These are phyloP conservation scores for Dalechampia spathulata DNA, from an alignment of 441 rosid genomes.

Conservation along the genomic window DNA sequence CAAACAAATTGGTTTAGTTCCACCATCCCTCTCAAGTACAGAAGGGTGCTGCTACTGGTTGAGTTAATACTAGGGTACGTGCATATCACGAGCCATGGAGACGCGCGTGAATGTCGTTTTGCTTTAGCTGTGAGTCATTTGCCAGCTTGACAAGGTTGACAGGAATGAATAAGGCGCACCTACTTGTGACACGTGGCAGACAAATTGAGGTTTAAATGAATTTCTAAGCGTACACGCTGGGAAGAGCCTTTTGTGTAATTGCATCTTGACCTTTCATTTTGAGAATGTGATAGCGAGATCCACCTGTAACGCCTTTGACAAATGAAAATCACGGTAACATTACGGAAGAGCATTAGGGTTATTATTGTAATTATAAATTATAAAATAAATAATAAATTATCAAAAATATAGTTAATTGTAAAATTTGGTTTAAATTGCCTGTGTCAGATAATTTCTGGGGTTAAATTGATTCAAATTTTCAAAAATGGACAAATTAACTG, in stretches of 20 bases:
- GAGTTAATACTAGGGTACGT: not conserved
- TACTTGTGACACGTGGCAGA: conserved; percentile 18
- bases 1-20: too few relatives aligned
- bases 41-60: too few relatives aligned
- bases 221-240: conserved; percentile 3
- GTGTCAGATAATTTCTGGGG: too few relatives aligned
- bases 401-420: too few relatives aligned
- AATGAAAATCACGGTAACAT: not conserved
- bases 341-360: too few relatives aligned
- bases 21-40: too few relatives aligned
- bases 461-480: too few relatives aligned
- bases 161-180: conserved; percentile 27
- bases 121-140: not conserved
- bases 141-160: conserved; percentile 34
- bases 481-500: too few relatives aligned
- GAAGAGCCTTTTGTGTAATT: not conserved
- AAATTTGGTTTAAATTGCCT: too few relatives aligned
- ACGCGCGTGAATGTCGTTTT: conserved; percentile 1
- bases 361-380: too few relatives aligned
- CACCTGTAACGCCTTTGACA: not conserved
- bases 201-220: conserved; percentile 1
- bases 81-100: not conserved
- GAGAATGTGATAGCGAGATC: not conserved
- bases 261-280: conserved; percentile 15
- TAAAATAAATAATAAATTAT: too few relatives aligned